phyloP scores from a whole-genome alignment of 805 yeast genomes.

The Candida vaughaniae region DNA sequence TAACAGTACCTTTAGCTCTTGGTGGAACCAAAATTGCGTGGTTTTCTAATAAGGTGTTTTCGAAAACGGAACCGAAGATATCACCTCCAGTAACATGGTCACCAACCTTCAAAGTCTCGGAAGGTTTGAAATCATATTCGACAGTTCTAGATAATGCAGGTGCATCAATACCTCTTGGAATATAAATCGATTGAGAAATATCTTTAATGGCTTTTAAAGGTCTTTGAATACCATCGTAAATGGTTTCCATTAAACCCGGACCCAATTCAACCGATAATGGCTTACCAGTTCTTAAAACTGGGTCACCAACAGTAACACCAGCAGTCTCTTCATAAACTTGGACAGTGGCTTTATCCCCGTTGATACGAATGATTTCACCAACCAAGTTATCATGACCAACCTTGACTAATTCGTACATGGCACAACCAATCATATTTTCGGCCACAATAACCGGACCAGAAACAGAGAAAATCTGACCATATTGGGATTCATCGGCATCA shows the following conservation, averaged over 20 bases:
- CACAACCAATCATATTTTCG: constrained; percentile 99
- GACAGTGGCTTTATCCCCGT: constrained; percentile 94
- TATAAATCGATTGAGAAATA: constrained; percentile 84
- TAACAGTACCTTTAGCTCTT: constrained; percentile 96
- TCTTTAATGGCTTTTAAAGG: constrained; percentile 94
- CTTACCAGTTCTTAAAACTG: constrained; percentile 96
- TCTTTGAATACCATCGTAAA: constrained; percentile 99
- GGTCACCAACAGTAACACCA: constrained; percentile 99
- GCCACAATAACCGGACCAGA: constrained; percentile 98
- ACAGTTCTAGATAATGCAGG: constrained; percentile 87
- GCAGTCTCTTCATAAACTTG: constrained; percentile 99
- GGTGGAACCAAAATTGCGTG: constrained; percentile 97
- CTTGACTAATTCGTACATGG: constrained; percentile 98
- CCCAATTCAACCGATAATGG: constrained; percentile 99
- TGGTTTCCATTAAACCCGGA: constrained; percentile 99
- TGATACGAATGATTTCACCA: constrained; percentile 98
- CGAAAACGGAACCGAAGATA: constrained; percentile 89
- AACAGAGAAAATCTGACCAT: constrained; percentile 89
- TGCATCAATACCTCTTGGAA: constrained; percentile 97
- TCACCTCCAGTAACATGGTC: constrained; percentile 99
- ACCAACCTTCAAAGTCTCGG: constrained; percentile 68
- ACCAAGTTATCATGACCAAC: constrained; percentile 97
- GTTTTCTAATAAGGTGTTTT: constrained; percentile 87
- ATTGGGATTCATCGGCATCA: constrained; percentile 66
- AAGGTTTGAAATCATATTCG: constrained; percentile 86